Conservation (phyloP, 257 asterid species). For the Nicotiana otophora region DNA sequence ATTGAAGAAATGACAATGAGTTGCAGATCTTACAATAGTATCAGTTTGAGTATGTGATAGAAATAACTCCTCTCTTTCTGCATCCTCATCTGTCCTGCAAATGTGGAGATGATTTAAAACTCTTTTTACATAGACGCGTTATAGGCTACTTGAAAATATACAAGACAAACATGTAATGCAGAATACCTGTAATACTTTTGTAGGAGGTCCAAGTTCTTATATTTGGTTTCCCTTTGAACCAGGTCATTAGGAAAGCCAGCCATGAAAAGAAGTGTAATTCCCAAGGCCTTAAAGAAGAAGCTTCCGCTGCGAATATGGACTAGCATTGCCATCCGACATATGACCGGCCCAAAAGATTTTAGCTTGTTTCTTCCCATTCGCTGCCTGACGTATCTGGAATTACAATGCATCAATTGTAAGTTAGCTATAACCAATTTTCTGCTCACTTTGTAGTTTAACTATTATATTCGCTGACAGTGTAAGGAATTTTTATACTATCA, state of each 20-base stretch:
- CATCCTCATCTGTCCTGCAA: conserved; percentile 28
- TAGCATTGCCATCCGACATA: conserved; percentile 27
- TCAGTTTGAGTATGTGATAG: not conserved
- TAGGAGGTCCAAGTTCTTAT: conserved; percentile 24
- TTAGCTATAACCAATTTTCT: not conserved
- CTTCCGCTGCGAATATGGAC: conserved; percentile 23
- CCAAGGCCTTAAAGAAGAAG: conserved; percentile 29
- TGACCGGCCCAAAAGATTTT: conserved; percentile 25
- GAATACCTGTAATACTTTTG: conserved; percentile 28
- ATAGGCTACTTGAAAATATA: not conserved
- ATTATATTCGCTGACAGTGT: too few species aligned
- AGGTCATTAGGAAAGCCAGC: conserved; percentile 24
- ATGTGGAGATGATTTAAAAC: not conserved
- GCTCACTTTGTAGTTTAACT: not conserved
- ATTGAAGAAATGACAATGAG: not conserved
- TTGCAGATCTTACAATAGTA: conserved; percentile 13
- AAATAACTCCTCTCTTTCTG: conserved; percentile 25
- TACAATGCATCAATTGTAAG: not conserved
- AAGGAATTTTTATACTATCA: not conserved
- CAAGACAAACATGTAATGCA: not conserved
- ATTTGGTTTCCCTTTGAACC: conserved; percentile 28
- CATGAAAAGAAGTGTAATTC: conserved; percentile 32
- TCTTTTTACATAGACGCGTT: not conserved
- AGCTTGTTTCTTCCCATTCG: conserved; percentile 31
- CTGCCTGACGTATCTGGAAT: conserved; percentile 27